phyloP scores from a whole-genome alignment of 2,329 filamentous ascomycete genomes.

The Fulvia fulva region DNA sequence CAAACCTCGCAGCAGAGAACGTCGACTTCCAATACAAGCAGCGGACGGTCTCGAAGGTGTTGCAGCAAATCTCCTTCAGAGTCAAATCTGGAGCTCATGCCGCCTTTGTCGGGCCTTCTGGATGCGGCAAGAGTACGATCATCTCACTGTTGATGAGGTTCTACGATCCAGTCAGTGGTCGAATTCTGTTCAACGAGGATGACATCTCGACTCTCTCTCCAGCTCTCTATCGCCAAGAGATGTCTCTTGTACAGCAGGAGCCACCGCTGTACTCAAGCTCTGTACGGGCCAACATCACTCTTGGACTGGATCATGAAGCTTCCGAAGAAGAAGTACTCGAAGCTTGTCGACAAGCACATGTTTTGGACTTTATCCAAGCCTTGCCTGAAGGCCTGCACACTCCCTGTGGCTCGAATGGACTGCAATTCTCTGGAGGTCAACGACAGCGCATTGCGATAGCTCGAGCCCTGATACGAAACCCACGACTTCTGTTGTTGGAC shows the following conservation, averaged over 20 bases:
- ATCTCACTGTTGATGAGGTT: constrained; percentile 46
- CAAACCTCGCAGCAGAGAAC: background rate
- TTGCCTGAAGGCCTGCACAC: constrained; percentile 51
- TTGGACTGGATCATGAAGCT: constrained; percentile 39
- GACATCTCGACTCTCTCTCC: constrained; percentile 58
- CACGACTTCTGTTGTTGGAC: constrained; percentile 53
- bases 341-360: constrained; percentile 50
- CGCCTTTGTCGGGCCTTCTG: constrained; percentile 46
- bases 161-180: constrained; percentile 40
- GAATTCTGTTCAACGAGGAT: constrained; percentile 49
- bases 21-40: constrained; percentile 6
- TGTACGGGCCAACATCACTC: constrained; percentile 55
- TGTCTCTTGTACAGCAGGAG: constrained; percentile 72
- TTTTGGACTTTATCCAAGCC: constrained; percentile 50
- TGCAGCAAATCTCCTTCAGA: background rate
- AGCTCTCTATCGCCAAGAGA: constrained; percentile 57
- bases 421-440: constrained; percentile 52
- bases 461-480: constrained; percentile 50
- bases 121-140: constrained; percentile 46
- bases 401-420: constrained; percentile 45
- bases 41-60: background rate
- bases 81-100: constrained; percentile 27
- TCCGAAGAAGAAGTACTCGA: constrained; percentile 41
- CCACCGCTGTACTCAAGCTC: constrained; percentile 67
- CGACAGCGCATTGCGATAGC: constrained; percentile 54